Base-by-base conservation (phyloP, 2,329 filamentous ascomycete genomes). In the Trichoderma polysporum region DNA sequence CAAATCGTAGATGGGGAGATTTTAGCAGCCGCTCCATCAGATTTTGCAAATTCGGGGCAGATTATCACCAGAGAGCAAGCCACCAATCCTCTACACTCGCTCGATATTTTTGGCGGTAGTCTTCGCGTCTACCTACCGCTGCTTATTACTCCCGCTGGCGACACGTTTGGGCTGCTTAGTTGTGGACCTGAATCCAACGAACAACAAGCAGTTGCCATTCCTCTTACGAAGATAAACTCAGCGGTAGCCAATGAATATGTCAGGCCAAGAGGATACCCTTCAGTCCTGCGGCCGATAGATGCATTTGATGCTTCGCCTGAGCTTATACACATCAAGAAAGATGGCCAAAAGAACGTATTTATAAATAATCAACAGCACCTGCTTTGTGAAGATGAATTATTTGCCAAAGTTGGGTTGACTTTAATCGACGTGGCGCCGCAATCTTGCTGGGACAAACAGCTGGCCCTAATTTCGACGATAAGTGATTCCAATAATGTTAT, bases 91-190 rank as follows among this genome's bases (percentile, higher is more conserved):
- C n/a, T 59, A 8, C 47, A 60, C 17, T 45, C 66, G 2, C 41
- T 69, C 6, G 58, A 68, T 19, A 45, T 69, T 6, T 66, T 33
- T 25, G 66, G 68, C 2, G 68, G 66, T 1, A 63, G 52, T 17
- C 62, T 69, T 15, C 50, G 68, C 8, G n/a, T 60, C 31, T 39
- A 29, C 19, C 9, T 68, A 3, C 37, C 58, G 1, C 31, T 66
- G 2, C 3, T 25, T 58, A 57, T 50, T 0, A 54, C n/a, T 1
- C 12, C 27, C 1, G 22, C 54, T 7, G 66, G 61, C 6, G 33
- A 31, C 2, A 62, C 29, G 5, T 6, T 63, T 25, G 68, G 66
- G 6, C 13, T 69, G 3, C 58, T 69, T 6, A 68, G 53, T 12
- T 69, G 68, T 29, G 59, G 68, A 2, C 66, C 58, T 6, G 39